Conservation (phyloP, 495 filamentous ascomycete species). For the Glarea lozoyensis region DNA sequence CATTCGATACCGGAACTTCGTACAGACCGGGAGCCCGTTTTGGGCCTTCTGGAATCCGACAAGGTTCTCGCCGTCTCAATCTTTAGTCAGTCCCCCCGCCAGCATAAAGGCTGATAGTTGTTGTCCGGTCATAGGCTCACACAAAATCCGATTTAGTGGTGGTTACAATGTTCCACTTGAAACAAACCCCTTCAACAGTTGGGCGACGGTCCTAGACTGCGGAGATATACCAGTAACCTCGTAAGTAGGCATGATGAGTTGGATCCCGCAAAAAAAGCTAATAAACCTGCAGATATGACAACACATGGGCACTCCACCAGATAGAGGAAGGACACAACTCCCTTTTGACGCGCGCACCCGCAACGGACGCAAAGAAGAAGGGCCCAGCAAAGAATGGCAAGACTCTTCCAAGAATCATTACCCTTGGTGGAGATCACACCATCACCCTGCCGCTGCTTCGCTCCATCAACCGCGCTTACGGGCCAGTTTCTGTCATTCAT, state of each 20-base stretch:
- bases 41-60: conserved; percentile 71
- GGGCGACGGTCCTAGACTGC: conserved; percentile 63
- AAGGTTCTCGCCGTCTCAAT: conserved; percentile 52
- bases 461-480: conserved; percentile 56
- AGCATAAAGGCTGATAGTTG: conserved; percentile 20
- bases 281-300: conserved; percentile 40
- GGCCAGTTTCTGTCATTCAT: conserved; percentile 56
- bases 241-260: conserved; percentile 18
- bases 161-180: conserved; percentile 35
- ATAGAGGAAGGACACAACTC: conserved; percentile 57
- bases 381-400: conserved; percentile 42
- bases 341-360: conserved; percentile 40
- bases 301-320: conserved; percentile 63
- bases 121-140: conserved; percentile 18
- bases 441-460: conserved; percentile 53
- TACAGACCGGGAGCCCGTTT: conserved; percentile 79
- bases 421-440: conserved; percentile 59
- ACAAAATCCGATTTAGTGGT: conserved; percentile 23
- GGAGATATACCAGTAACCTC: conserved; percentile 68
- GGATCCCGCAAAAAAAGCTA: not conserved
- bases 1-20: conserved; percentile 57
- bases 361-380: conserved; percentile 34
- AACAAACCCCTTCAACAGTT: conserved; percentile 56
- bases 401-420: conserved; percentile 51
- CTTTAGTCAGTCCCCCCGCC: conserved; percentile 25